These are phyloP conservation scores for Coemansia sp. DNA, from an alignment of 192 early-diverging fungal genomes.

Conservation along the genomic window DNA sequence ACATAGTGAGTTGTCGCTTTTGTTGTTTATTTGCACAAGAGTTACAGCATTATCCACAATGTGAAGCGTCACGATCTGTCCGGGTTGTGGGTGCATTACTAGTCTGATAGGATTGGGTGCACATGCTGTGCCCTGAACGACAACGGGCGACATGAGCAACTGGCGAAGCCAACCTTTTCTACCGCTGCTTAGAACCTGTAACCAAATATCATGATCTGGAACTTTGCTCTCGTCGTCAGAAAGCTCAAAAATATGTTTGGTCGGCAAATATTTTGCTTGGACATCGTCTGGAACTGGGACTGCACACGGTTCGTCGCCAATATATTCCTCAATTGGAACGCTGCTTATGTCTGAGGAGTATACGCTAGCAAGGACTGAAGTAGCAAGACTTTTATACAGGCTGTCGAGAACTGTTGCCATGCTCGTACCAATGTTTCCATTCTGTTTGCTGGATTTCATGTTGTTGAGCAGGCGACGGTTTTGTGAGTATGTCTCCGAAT, in stretches of 20 bases:
- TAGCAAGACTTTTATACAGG: slow-evolving; percentile 78
- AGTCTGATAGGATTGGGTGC: slow-evolving; percentile 61
- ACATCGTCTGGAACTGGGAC: not conserved
- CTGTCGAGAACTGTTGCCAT: slow-evolving; percentile 80
- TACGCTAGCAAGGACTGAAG: slow-evolving; percentile 66
- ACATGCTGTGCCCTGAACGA: slow-evolving; percentile 73
- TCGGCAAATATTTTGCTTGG: not conserved
- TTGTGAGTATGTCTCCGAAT: slow-evolving; percentile 58
- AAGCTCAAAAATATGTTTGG: not conserved
- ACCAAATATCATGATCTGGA: slow-evolving; percentile 52
- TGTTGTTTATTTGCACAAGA: not conserved
- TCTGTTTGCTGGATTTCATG: slow-evolving; percentile 73
- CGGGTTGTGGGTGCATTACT: slow-evolving; percentile 60
- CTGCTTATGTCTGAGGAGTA: slow-evolving; percentile 59
- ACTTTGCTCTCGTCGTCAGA: not conserved
- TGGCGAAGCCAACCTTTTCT: slow-evolving; percentile 78
- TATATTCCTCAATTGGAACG: slow-evolving; percentile 79
- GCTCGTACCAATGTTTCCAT: slow-evolving; percentile 72
- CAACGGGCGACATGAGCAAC: slow-evolving; percentile 66
- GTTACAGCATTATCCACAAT: not conserved
- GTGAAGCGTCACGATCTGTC: slow-evolving; percentile 39
- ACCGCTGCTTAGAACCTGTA: slow-evolving; percentile 68
- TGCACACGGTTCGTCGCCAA: slow-evolving; percentile 34
- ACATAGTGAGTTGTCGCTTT: not conserved
- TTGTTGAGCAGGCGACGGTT: slow-evolving; percentile 55